Base-by-base conservation (phyloP, 1,284 basidiomycete species). In the Sporisorium graminicola region DNA sequence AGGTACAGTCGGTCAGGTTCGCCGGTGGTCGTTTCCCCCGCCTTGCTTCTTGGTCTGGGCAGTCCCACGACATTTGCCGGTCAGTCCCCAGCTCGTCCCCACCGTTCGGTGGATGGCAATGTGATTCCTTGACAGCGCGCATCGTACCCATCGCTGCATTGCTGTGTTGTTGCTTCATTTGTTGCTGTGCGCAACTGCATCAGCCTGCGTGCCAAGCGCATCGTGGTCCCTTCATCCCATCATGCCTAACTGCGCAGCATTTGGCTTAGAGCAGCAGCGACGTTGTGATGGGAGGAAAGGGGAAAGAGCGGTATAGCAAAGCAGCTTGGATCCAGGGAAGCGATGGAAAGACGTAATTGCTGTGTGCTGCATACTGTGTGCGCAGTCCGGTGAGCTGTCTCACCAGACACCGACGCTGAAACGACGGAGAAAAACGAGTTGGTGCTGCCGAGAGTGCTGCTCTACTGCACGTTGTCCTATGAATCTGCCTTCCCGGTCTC, bases 341-440 rank as follows among this genome's bases (percentile, higher is more conserved):
- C n/a, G n/a, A n/a, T n/a, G n/a, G n/a, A n/a, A n/a, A n/a, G n/a
- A n/a, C n/a, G n/a, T n/a, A n/a, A 31, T 31, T 31, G 29, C 29
- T 31, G 5, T 31, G n/a, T 31, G 29, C 22, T 46, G 12, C 12
- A n/a, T n/a, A 12, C 35, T 35, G 35, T 13, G 35, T 35, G 37
- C 37, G 37, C 37, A 40, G 18, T 31, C 31, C 26, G 24, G 13
- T 47, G 46, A 47, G 46, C 46, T 47, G 46, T 27, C 8, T 47
- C 46, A 26, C 46, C 46, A n/a, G 47, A 49, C 47, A 29, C 47
- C 16, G 27, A 49, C 16, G 27, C 47, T n/a, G 26, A 29, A 49
- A 29, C 1, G 8, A 14, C 5, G 6, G 8, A 18, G 14, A 24
- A 5, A 27, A 2, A 47, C 26, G 9, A 27, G 18, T 27, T 51